Conservation (phyloP, 179 eudicot species). For the Sideroxylon spinosum region DNA sequence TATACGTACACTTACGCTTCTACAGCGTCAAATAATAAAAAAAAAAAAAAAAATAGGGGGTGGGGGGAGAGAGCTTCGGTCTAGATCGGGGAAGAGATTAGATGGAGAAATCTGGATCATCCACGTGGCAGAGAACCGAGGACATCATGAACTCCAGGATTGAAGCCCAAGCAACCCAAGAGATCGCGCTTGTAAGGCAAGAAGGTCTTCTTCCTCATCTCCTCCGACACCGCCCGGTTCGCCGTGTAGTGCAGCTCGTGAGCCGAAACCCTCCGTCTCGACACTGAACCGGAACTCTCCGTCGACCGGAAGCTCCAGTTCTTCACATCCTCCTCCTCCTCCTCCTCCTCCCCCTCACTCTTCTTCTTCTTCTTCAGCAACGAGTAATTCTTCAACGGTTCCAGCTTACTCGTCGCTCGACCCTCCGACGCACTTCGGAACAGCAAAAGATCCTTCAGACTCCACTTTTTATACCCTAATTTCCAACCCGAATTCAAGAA, state of each 20-base stretch:
- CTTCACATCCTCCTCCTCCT: conserved; percentile 25
- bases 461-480: conserved; percentile 49
- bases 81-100: no score
- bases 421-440: conserved; percentile 74
- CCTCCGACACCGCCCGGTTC: conserved; percentile 45
- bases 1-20: no score
- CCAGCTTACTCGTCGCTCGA: conserved; percentile 25
- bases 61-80: no score
- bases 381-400: conserved; percentile 31
- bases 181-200: conserved; percentile 65
- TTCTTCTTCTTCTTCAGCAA: conserved; percentile 20
- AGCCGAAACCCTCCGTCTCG: conserved; percentile 39
- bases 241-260: conserved; percentile 49
- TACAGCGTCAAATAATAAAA: no score
- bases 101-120: neutral
- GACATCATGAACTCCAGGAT: conserved; percentile 32
- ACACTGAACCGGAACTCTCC: conserved; percentile 35
- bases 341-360: conserved; percentile 9
- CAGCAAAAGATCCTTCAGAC: conserved; percentile 52
- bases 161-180: conserved; percentile 67
- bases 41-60: no score
- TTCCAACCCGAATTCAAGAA: conserved; percentile 7
- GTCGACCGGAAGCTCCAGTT: conserved; percentile 51
- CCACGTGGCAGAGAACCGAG: conserved; percentile 28
- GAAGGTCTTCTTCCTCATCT: conserved; percentile 57